Evolutionary conservation across 345 rosid genomes (phyloP).

Genomic region (Gynandropsis gynandra): DNA sequence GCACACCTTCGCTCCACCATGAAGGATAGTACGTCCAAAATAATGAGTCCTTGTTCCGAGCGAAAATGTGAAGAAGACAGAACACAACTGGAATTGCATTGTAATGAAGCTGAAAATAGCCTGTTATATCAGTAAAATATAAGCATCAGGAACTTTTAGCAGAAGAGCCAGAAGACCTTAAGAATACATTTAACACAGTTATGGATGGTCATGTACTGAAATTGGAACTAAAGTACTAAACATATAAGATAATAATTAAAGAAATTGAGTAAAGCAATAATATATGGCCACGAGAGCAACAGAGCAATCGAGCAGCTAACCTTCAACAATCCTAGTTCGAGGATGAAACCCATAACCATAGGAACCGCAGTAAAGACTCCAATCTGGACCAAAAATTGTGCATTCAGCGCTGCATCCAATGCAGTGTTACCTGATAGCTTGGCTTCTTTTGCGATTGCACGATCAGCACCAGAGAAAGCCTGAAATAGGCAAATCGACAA

Average conservation of each 20-base stretch:
- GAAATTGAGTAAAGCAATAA: background rate
- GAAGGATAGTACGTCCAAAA: slow-evolving; percentile 99
- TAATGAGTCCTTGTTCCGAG: slow-evolving; percentile 96
- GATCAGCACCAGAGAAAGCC: slow-evolving; percentile 97
- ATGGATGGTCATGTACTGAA: slow-evolving; percentile 2
- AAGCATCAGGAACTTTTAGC: slow-evolving; percentile 3
- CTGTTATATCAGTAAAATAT: slow-evolving; percentile 36
- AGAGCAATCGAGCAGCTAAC: slow-evolving; percentile 36
- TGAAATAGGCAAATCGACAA: slow-evolving; percentile 29
- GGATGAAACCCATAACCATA: slow-evolving; percentile 98
- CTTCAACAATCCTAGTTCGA: slow-evolving; percentile 85
- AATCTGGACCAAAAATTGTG: slow-evolving; percentile 96
- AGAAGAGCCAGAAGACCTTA: background rate
- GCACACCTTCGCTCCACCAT: slow-evolving; percentile 94
- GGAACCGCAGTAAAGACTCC: slow-evolving; percentile 98
- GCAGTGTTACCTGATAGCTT: slow-evolving; percentile 65
- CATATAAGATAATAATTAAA: background rate
- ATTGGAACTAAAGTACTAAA: background rate
- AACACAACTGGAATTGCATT: slow-evolving; percentile 95
- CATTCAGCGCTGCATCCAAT: slow-evolving; percentile 80
- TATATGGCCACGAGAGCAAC: slow-evolving; percentile 3
- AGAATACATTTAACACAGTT: slow-evolving; percentile 8
- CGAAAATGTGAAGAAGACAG: slow-evolving; percentile 98
- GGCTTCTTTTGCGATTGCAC: slow-evolving; percentile 46
- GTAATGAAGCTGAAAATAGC: slow-evolving; percentile 95